Percentiles rank a stretch among this genome's conserved stretches.
phyloP scores from a whole-genome alignment of 306 rosid species.

The Acacia acuminata region DNA sequence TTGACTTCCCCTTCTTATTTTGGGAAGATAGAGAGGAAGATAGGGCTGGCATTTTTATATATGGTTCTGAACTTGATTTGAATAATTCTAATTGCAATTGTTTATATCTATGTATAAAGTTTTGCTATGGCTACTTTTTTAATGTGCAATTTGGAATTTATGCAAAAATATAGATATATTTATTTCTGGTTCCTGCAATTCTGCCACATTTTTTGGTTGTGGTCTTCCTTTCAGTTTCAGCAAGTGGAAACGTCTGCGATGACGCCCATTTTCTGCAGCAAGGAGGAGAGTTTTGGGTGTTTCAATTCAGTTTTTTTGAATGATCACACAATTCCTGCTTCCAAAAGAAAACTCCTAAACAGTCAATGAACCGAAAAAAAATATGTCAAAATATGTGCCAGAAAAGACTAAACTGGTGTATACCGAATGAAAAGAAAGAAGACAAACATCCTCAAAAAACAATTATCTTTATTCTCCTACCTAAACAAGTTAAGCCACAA shows the following conservation, averaged over 20 bases:
- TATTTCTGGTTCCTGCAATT: slow-evolving; percentile 1
- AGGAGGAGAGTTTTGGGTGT: background rate
- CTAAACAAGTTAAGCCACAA: slow-evolving; percentile 10
- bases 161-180: background rate
- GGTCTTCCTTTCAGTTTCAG: background rate
- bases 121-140: slow-evolving; percentile 18
- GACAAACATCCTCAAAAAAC: slow-evolving; percentile 35
- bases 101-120: background rate
- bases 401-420: slow-evolving; percentile 28
- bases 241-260: background rate
- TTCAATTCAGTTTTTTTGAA: background rate
- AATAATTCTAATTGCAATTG: background rate
- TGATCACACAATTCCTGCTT: background rate
- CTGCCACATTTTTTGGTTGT: slow-evolving; percentile 12
- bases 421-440: slow-evolving; percentile 13
- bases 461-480: slow-evolving; percentile 31
- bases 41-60: background rate
- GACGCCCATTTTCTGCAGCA: slow-evolving; percentile 1
- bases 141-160: slow-evolving; percentile 4
- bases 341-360: background rate
- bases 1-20: background rate
- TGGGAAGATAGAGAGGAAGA: background rate
- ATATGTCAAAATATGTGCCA: slow-evolving; percentile 1
- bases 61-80: slow-evolving; percentile 10
- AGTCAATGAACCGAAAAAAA: background rate